A percentile compares a stretch with the other conserved stretches of the same genome.
These are phyloP conservation scores for Moelleriella libera DNA, from an alignment of 2,329 filamentous ascomycete genomes.

Conservation along the genomic window DNA sequence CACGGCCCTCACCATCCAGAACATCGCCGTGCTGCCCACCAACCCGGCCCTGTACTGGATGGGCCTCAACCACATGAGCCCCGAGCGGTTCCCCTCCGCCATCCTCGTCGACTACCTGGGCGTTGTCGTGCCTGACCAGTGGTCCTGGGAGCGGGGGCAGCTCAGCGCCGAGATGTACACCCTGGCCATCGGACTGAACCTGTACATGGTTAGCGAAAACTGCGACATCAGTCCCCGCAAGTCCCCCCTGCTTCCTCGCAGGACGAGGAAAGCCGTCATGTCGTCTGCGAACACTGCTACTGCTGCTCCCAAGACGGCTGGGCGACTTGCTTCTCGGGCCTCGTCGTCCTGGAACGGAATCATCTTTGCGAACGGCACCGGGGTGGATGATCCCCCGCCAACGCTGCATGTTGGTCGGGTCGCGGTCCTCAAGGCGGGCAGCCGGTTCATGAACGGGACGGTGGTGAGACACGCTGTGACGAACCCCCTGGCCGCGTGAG, in stretches of 20 bases:
- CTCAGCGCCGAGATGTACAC: slow-evolving; percentile 18
- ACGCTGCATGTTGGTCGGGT: slow-evolving; percentile 8
- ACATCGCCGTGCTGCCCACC: slow-evolving; percentile 15
- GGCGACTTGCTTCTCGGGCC: background rate
- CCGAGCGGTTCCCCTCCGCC: slow-evolving; percentile 16
- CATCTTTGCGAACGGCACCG: slow-evolving; percentile 16
- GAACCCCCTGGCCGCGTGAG: background rate
- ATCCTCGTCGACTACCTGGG: slow-evolving; percentile 17
- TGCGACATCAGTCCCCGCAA: slow-evolving; percentile 9
- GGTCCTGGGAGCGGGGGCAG: slow-evolving; percentile 9
- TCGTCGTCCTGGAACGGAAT: slow-evolving; percentile 12
- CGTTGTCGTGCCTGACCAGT: slow-evolving; percentile 11
- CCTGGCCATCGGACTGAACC: slow-evolving; percentile 12
- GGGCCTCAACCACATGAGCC: slow-evolving; percentile 14
- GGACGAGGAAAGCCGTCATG: background rate
- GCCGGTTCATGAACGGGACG: slow-evolving; percentile 12
- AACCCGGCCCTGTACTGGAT: slow-evolving; percentile 21
- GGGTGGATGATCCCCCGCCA: slow-evolving; percentile 10
- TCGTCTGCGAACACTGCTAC: no score
- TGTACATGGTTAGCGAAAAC: slow-evolving; percentile 20
- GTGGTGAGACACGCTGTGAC: slow-evolving; percentile 7
- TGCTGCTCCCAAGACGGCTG: no score
- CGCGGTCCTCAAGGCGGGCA: slow-evolving; percentile 11
- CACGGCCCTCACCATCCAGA: slow-evolving; percentile 12
- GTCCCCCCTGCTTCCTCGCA: slow-evolving; percentile 10